Evolutionary conservation across 441 rosid genomes (phyloP).

Genomic region (Populus hybrid): DNA sequence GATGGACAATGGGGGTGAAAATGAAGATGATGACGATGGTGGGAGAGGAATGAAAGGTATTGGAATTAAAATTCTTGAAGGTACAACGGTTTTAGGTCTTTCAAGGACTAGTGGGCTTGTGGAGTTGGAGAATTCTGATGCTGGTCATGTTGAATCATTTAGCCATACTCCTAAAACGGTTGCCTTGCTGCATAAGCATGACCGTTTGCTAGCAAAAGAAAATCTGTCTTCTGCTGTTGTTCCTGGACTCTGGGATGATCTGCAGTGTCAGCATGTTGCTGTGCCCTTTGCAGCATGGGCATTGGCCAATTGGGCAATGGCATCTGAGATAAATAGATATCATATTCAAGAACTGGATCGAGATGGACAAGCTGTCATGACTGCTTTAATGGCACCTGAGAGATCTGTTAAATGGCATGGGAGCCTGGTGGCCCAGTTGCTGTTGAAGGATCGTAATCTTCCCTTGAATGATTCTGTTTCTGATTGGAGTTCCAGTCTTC

Average conservation of each 20-base stretch:
- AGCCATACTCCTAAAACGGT: constrained; percentile 41
- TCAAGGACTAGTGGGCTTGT: constrained; percentile 56
- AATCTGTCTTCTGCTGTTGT: constrained; percentile 75
- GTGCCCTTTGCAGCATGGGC: background rate
- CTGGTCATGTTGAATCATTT: constrained; percentile 25
- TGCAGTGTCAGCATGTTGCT: constrained; percentile 65
- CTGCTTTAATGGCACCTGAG: constrained; percentile 90
- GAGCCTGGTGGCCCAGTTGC: constrained; percentile 78
- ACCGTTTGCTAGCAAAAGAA: constrained; percentile 39
- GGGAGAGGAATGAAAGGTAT: constrained; percentile 78
- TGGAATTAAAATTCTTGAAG: constrained; percentile 91
- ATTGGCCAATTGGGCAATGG: constrained; percentile 86
- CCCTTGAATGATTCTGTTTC: constrained; percentile 82
- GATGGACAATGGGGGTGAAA: constrained; percentile 53
- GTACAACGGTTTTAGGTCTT: constrained; percentile 78
- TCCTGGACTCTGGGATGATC: constrained; percentile 99
- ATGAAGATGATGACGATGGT: constrained; percentile 67
- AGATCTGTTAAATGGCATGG: constrained; percentile 99
- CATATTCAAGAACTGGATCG: constrained; percentile 88
- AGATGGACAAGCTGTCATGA: constrained; percentile 85
- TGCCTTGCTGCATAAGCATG: constrained; percentile 53
- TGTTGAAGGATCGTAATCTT: constrained; percentile 77
- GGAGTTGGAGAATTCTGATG: constrained; percentile 43
- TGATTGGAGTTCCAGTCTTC: constrained; percentile 92
- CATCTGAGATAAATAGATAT: constrained; percentile 50